Evolutionary conservation across 768 basidiomycete genomes (phyloP).

Genomic region (Termitomyces sp.): DNA sequence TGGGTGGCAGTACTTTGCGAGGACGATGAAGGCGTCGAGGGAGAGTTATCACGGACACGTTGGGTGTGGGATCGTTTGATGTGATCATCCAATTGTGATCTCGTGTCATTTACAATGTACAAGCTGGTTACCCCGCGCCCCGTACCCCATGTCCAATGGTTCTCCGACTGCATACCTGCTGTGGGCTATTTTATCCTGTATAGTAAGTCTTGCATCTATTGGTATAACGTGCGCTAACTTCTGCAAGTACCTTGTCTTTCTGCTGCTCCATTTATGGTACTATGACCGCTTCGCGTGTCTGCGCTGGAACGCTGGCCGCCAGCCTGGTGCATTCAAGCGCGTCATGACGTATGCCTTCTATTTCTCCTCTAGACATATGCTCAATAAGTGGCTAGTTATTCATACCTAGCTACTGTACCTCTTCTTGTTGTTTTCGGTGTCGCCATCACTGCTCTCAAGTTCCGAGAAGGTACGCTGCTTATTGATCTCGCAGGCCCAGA

Average conservation of each 20-base stretch:
- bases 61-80: slow-evolving; percentile 1
- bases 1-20: slow-evolving; percentile 94
- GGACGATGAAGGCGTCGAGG: slow-evolving; percentile 80
- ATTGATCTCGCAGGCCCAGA: neutral
- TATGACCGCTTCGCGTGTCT: slow-evolving; percentile 77
- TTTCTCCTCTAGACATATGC: neutral
- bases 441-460: slow-evolving; percentile 60
- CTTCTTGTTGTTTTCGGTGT: slow-evolving; percentile 61
- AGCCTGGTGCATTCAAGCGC: slow-evolving; percentile 81
- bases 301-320: slow-evolving; percentile 68
- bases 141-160: slow-evolving; percentile 56
- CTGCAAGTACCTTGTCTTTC: slow-evolving; percentile 56
- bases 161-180: slow-evolving; percentile 71
- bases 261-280: slow-evolving; percentile 71
- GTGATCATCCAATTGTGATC: neutral
- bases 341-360: slow-evolving; percentile 69
- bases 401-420: slow-evolving; percentile 69
- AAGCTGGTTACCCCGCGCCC: neutral
- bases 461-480: slow-evolving; percentile 53
- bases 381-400: slow-evolving; percentile 45
- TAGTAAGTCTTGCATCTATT: slow-evolving; percentile 50
- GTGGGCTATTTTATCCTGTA: slow-evolving; percentile 65
- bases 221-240: slow-evolving; percentile 23
- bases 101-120: neutral
- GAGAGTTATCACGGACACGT: slow-evolving; percentile 26